Base-by-base conservation (phyloP, 768 basidiomycete species). In the Mycena olivaceomarginata region DNA sequence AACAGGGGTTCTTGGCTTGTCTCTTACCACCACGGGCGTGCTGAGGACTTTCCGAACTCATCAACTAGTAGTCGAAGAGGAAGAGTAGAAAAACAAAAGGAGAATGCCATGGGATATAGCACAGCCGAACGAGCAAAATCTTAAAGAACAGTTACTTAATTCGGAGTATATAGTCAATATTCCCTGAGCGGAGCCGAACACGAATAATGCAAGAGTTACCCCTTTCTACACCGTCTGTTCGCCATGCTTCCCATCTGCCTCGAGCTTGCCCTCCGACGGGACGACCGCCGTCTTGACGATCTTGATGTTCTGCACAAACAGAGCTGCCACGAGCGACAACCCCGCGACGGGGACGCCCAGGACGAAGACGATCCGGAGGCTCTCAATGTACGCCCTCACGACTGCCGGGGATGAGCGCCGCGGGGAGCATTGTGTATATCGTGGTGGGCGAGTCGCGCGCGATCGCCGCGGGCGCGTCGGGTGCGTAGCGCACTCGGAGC, bases 401-500 rank as follows among this genome's bases (percentile, higher is more conserved):
- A 73, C 53, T n/a, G 31, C 64, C 63, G 2, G 72, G 51, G 12
- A 73, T 37, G 40, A 73, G 40, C 37, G 43, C 72, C 16, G n/a
- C 39, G 20, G 72, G 64, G 11, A 66, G 72, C 15, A n/a, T 25
- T 1, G 64, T 65, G 65, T 73, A 66, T 56, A 73, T 66, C 39
- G 64, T 22, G 18, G 72, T 73, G 15, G 64, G 64, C 5, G 72
- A 56, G 22, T 73, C 18, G 13, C 43, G 41, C 39, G 65, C 64
- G 39, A 73, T 59, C 9, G 63, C 13, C 16, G 43, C 64, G 15
- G 75, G 75, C 3, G 70, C 70, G 25, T 67, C 51, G 4, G 75
- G 75, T 20, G 75, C 75, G 40, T 77, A 72, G 20, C n/a, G 40
- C 41, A 10, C 37, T 31, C 72, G 75, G 59, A 60, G 67, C 16